Base-by-base conservation (phyloP, 2,329 filamentous ascomycete species). In the Colletotrichum tropicale region DNA sequence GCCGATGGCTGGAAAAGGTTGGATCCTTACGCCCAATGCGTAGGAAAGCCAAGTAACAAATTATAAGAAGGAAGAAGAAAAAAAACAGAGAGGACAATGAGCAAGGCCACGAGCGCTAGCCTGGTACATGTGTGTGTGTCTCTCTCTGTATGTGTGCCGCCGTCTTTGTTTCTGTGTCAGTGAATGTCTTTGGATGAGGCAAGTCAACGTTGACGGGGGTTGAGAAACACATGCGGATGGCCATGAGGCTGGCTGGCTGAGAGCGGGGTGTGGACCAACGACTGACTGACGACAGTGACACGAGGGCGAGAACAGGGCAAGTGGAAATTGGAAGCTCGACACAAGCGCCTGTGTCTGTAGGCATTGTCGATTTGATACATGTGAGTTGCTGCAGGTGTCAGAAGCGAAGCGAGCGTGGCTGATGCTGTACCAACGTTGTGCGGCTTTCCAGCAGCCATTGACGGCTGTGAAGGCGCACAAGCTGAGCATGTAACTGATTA, bases 321-420 rank as follows among this genome's bases (percentile, higher is more conserved):
- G 28, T 21, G 73, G 38, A 75, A 65, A 60, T 48, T 30, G 70
- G 56, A 43, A 30, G 24, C 28, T 55, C 30, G 36, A 64, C 30
- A 24, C 32, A 28, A 26, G 38, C 9, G 58, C 26, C 55, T 55
- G 36, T 26, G 64, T 48, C 26, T 48, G 24, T 43, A 28, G 18
- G 16, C 12, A 48, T 60, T 68, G 48, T 61, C 58, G 55, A 67
- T 68, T 43, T n/a, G 64, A 66, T 43, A 36, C 52, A 43, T 24
- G 38, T 21, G 58, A 61, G 30, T 61, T 74, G 67, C 48, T 66
- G 72, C 68, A 75, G 48, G 69, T 68, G 73, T 72, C 55, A 67
- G 73, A 67, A 64, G 72, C 61, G 52, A 75, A 74, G 74, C 56
- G 70, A 74, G 43, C 34, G 64, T 64, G 64, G 65, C 64, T 69